Conservation (phyloP, 108 stramenopile species). For the Cyclostephanos tholiformis region DNA sequence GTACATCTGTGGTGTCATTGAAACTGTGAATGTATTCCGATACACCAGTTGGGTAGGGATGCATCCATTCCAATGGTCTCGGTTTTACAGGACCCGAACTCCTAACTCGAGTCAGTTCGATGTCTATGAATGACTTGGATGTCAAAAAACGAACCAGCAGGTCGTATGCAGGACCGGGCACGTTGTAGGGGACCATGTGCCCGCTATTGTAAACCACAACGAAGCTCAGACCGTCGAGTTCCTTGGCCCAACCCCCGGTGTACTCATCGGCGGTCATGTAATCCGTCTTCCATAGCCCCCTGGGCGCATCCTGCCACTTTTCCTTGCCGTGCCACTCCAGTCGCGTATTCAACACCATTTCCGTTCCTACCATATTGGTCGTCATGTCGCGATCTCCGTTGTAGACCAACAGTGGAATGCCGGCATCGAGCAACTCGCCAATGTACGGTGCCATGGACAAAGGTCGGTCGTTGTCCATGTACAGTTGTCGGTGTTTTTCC, state of each 20-base stretch:
- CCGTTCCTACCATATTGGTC: slow-evolving; percentile 4
- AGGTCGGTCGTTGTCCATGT: slow-evolving; percentile 9
- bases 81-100: neutral
- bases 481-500: neutral
- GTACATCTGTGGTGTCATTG: neutral
- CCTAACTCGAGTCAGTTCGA: neutral
- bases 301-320: slow-evolving; percentile 5
- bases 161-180: slow-evolving; percentile 2
- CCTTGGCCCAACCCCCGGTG: slow-evolving; percentile 13
- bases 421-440: slow-evolving; percentile 18
- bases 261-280: neutral
- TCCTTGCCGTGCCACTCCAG: slow-evolving; percentile 2
- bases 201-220: slow-evolving; percentile 10
- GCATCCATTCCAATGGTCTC: neutral
- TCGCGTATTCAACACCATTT: neutral
- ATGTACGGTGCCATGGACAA: slow-evolving; percentile 3
- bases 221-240: neutral
- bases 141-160: slow-evolving; percentile 11
- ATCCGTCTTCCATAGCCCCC: slow-evolving; percentile 7
- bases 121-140: slow-evolving; percentile 2
- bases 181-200: slow-evolving; percentile 19
- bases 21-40: neutral
- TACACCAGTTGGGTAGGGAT: neutral
- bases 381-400: slow-evolving; percentile 17
- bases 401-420: slow-evolving; percentile 13